Percentiles rank a stretch among this genome's conserved stretches.
Evolutionary conservation across 345 rosid species (phyloP).

Genomic region (Eucalyptus urophylla): DNA sequence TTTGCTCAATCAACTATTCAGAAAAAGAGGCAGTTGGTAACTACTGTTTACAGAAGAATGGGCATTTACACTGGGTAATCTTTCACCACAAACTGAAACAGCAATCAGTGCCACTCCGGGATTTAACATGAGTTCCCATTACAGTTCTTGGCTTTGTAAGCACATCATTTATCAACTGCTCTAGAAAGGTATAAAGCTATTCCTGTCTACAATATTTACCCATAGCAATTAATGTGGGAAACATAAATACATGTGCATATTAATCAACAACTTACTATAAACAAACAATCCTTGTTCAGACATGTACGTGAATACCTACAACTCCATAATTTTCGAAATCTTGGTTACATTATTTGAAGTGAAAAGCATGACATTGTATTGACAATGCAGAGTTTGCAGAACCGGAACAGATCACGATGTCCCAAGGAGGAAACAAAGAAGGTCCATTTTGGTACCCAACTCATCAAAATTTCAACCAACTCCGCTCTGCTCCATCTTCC

Average conservation of each 20-base stretch:
- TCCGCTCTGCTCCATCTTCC: background rate
- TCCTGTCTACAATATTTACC: background rate
- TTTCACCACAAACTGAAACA: background rate
- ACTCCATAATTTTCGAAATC: background rate
- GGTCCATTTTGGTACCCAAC: background rate
- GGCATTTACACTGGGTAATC: background rate
- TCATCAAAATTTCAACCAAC: background rate
- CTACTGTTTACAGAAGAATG: background rate
- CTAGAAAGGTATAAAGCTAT: background rate
- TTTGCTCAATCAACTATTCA: background rate
- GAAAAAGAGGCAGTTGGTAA: background rate
- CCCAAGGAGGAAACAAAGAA: background rate
- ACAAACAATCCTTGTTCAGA: background rate
- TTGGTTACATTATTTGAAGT: background rate
- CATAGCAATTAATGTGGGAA: background rate
- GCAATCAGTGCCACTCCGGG: background rate
- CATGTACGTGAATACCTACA: background rate
- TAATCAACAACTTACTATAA: background rate
- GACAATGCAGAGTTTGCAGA: background rate
- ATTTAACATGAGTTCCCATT: background rate
- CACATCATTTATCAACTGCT: background rate
- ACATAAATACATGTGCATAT: background rate
- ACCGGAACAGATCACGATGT: background rate
- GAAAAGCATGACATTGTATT: background rate
- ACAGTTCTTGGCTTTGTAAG: background rate